Base-by-base conservation (phyloP, 257 asterid species). In the Sherardia arvensis region DNA sequence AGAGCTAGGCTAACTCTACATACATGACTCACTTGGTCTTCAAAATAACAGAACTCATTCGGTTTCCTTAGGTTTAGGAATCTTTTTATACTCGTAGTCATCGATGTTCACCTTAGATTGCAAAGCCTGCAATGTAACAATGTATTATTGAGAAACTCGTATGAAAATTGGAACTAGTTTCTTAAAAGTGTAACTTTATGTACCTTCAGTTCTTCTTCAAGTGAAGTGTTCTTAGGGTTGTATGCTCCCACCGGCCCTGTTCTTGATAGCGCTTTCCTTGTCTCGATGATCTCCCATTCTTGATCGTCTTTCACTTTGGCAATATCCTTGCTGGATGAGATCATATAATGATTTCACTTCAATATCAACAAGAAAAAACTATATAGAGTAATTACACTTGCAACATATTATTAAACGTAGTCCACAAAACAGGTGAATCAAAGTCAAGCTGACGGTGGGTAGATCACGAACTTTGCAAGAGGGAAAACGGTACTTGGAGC, bases 151-250 rank as follows among this genome's bases (percentile, higher is more conserved):
- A 45, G 7, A 57, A 8, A 47, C 2, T 51, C 36, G 2, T 18
- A 47, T 3, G 1, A 1, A 22, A 20, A 32, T 12, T 18, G 15
- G n/a, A 61, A 38, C 23, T 28, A 14, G 51, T 66, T 43, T 30
- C 32, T 60, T 66, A 38, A 15, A 9, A 1, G 14, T 15, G 22
- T 29, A 43, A 73, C n/a, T 69, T 64, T 12, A 45, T 66, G 56
- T 74, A 85, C 98, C 97, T 83, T 83, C 53, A 92, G 80, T 72
- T 92, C 98, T 78, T 92, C 97, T 66, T 88, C 98, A 61, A 88
- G 72, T 3, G 94, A 85, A 51, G 74, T 79, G 55, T 75, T 85
- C 77, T 83, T 88, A 53, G 96, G 98, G 51, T 88, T 84, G 67
- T 88, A 91, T 33, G 96, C 90, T 65, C 74, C 74, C 38, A 84